A percentile compares a stretch with the other conserved stretches of the same genome.
phyloP scores from a whole-genome alignment of 306 rosid genomes.

The Glycyrrhiza uralensis region DNA sequence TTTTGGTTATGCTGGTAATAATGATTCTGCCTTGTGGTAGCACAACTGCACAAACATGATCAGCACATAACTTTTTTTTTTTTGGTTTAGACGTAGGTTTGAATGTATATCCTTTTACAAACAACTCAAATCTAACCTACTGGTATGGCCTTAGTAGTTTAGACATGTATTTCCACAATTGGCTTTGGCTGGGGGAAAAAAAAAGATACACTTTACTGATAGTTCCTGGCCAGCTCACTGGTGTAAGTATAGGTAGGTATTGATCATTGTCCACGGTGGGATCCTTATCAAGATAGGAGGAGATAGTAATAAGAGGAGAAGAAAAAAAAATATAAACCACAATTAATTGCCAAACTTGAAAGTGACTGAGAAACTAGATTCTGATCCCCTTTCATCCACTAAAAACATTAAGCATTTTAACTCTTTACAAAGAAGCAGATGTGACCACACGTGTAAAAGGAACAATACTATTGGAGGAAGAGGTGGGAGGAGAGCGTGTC shows the following conservation, averaged over 20 bases:
- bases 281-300: slow-evolving; percentile 46
- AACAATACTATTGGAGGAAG: not conserved
- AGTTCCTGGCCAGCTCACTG: too few species aligned
- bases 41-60: not conserved
- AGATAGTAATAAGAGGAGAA: slow-evolving; percentile 39
- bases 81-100: too few species aligned
- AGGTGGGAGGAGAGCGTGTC: not conserved
- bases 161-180: too few species aligned
- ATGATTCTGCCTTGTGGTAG: not conserved
- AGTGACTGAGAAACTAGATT: slow-evolving; percentile 49
- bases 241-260: too few species aligned
- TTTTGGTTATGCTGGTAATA: not conserved
- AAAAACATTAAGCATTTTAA: slow-evolving; percentile 33
- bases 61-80: too few species aligned
- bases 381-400: slow-evolving; percentile 58
- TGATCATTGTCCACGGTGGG: slow-evolving; percentile 33
- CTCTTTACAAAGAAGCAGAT: slow-evolving; percentile 41
- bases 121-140: too few species aligned
- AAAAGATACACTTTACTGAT: too few species aligned
- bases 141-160: too few species aligned
- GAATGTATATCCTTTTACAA: too few species aligned
- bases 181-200: too few species aligned
- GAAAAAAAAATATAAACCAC: slow-evolving; percentile 18
- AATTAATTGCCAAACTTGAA: slow-evolving; percentile 31
- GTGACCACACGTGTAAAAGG: slow-evolving; percentile 38